Percentiles rank a stretch among this genome's conserved stretches.
Evolutionary conservation across 2,329 filamentous ascomycete genomes (phyloP).

Genomic region (Rhynchosporium secalis): DNA sequence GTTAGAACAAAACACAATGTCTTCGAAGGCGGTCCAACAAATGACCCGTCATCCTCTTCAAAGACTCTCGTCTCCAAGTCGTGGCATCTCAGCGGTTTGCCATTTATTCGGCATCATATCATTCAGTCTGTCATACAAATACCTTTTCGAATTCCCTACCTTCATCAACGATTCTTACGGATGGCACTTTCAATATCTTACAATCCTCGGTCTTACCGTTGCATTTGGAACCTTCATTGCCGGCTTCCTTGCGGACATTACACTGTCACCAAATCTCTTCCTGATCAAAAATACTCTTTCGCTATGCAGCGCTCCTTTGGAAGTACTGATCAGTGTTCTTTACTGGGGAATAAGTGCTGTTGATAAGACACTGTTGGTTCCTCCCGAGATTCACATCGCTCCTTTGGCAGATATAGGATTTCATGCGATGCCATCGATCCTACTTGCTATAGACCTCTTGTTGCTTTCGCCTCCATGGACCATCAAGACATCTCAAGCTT

Average conservation of each 20-base stretch:
- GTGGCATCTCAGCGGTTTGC: conserved; percentile 60
- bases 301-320: conserved; percentile 66
- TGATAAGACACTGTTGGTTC: conserved; percentile 52
- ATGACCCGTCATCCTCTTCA: conserved; percentile 63
- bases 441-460: conserved; percentile 64
- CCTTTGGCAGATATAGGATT: conserved; percentile 62
- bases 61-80: conserved; percentile 64
- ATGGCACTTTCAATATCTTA: conserved; percentile 56
- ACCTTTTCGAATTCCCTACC: conserved; percentile 51
- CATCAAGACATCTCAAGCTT: conserved; percentile 57
- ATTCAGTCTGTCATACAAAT: conserved; percentile 55
- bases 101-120: conserved; percentile 57
- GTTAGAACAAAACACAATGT: conserved; percentile 17
- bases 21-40: conserved; percentile 24
- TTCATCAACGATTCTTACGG: conserved; percentile 61
- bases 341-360: conserved; percentile 70
- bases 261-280: conserved; percentile 59
- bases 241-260: conserved; percentile 65
- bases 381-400: conserved; percentile 56
- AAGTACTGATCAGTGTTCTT: conserved; percentile 68
- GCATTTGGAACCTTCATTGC: conserved; percentile 60
- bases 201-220: conserved; percentile 68
- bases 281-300: conserved; percentile 65
- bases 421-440: conserved; percentile 64
- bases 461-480: conserved; percentile 74